phyloP scores from a whole-genome alignment of 257 asterid genomes.

The Plantago elongata region DNA sequence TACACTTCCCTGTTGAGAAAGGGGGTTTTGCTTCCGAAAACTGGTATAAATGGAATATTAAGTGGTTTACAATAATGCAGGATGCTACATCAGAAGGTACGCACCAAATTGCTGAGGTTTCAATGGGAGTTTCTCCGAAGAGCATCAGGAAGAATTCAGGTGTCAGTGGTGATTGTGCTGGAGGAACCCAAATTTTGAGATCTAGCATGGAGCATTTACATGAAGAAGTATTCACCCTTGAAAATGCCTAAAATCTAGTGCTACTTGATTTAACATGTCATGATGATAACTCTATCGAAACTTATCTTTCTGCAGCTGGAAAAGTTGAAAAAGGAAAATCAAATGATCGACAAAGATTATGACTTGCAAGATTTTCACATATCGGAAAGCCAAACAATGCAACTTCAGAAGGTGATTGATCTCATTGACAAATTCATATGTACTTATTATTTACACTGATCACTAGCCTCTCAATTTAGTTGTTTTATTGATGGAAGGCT shows the following conservation, averaged over 20 bases:
- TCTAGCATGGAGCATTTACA: conserved; percentile 80
- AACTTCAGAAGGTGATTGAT: conserved; percentile 58
- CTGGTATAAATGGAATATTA: background rate
- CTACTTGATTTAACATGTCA: background rate
- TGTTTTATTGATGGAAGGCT: conserved; percentile 40
- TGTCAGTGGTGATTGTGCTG: conserved; percentile 24
- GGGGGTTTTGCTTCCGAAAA: no score
- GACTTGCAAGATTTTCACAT: conserved; percentile 33
- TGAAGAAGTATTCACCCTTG: conserved; percentile 56
- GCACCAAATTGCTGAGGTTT: conserved; percentile 22
- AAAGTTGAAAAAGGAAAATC: conserved; percentile 83
- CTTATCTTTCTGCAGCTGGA: conserved; percentile 61
- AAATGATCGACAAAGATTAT: conserved; percentile 27
- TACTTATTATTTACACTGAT: conserved; percentile 2
- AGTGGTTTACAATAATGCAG: conserved; percentile 27
- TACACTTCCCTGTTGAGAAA: no score
- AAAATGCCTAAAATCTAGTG: conserved; percentile 2
- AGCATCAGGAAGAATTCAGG: conserved; percentile 34
- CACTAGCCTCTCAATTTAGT: conserved; percentile 20
- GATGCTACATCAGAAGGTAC: conserved; percentile 21
- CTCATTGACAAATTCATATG: conserved; percentile 14
- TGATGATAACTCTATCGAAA: background rate
- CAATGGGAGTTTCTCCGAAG: conserved; percentile 23
- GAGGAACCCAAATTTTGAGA: conserved; percentile 48
- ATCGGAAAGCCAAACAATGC: conserved; percentile 49